These are phyloP conservation scores for Pugionium dolabratum DNA, from an alignment of 345 rosid genomes.

Conservation along the genomic window DNA sequence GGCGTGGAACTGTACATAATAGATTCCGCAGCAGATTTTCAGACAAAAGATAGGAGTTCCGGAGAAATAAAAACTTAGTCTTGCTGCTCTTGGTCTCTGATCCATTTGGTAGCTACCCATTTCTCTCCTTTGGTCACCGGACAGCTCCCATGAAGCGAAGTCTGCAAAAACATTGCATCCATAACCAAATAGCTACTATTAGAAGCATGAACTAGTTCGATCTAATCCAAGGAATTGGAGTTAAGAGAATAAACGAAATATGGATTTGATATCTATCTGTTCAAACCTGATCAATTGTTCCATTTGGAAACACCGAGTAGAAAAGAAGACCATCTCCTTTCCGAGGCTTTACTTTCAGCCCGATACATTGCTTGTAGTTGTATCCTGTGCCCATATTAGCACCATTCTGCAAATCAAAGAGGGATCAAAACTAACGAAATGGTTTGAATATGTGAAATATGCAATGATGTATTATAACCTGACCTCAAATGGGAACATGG, in stretches of 20 bases:
- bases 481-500: constrained; percentile 85
- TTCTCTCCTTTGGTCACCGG: constrained; percentile 78
- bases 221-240: constrained; percentile 6
- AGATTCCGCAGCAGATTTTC: constrained; percentile 8
- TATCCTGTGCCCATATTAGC: constrained; percentile 41
- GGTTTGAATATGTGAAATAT: constrained; percentile 1
- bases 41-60: constrained; percentile 15
- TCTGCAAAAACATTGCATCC: constrained; percentile 46
- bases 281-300: constrained; percentile 67
- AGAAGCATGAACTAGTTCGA: constrained; percentile 9
- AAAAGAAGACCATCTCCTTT: constrained; percentile 76
- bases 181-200: constrained; percentile 9
- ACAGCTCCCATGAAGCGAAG: constrained; percentile 89
- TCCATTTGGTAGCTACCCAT: constrained; percentile 94
- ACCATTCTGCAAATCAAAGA: constrained; percentile 49
- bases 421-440: background rate
- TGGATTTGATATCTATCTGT: background rate
- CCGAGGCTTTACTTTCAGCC: constrained; percentile 75
- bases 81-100: constrained; percentile 60
- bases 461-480: constrained; percentile 19
- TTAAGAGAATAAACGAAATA: background rate
- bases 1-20: constrained; percentile 28
- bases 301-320: constrained; percentile 61
- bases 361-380: constrained; percentile 62
- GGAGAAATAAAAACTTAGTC: constrained; percentile 16